Conservation (phyloP, 2,329 filamentous ascomycete genomes). For the Cercospora citrullina region DNA sequence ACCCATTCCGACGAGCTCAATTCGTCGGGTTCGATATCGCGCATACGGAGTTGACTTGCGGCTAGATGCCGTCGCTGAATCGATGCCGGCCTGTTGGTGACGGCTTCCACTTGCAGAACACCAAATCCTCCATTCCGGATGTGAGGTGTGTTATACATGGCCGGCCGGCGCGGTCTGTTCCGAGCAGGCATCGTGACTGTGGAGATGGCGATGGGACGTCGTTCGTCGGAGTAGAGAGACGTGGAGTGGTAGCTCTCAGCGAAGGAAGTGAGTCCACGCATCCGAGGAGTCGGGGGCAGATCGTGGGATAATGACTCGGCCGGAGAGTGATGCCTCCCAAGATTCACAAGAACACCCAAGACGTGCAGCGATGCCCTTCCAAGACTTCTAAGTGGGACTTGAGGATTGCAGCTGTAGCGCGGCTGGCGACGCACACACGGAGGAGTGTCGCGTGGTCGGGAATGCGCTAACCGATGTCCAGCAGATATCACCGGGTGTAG, state of each 20-base stretch:
- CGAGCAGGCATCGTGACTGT: conserved; percentile 29
- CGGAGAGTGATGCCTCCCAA: neutral
- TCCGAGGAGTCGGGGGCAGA: neutral
- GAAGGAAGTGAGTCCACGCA: conserved; percentile 9
- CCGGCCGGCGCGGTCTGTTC: conserved; percentile 29
- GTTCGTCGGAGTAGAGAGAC: conserved; percentile 4
- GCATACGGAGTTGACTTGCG: conserved; percentile 39
- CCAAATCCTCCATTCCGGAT: conserved; percentile 40
- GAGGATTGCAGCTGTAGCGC: conserved; percentile 3
- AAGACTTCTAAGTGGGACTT: neutral
- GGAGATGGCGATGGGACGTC: neutral
- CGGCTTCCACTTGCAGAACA: conserved; percentile 38
- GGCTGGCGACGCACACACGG: conserved; percentile 12
- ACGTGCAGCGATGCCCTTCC: neutral
- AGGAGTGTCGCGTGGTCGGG: conserved; percentile 19
- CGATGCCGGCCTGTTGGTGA: conserved; percentile 38
- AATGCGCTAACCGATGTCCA: conserved; percentile 2
- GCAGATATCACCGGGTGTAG: neutral
- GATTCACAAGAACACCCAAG: conserved; percentile 17
- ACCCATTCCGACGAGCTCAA: conserved; percentile 39
- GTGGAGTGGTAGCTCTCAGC: conserved; percentile 3
- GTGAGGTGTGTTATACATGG: conserved; percentile 40
- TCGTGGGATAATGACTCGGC: neutral
- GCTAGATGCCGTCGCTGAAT: conserved; percentile 39
- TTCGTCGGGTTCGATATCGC: conserved; percentile 40